Evolutionary conservation across 2,329 filamentous ascomycete genomes (phyloP), one percentile per base, ranked within the genome.

Genomic region (Epichloe festucae): DNA sequence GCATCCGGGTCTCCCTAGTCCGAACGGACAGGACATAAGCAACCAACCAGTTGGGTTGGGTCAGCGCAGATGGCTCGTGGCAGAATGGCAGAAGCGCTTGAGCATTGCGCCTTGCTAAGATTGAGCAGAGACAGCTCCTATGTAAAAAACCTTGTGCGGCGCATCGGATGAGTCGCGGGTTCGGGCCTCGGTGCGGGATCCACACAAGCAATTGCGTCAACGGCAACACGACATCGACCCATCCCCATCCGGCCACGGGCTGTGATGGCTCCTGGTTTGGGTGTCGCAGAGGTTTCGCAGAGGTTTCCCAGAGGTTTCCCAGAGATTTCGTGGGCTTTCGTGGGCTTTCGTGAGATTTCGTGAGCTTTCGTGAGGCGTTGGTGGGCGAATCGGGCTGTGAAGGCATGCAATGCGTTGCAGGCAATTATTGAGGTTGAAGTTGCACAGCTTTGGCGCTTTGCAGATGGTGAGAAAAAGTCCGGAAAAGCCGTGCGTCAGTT

Each of bases 161-260:
- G 12, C 21, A 14, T 44, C 42, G 17, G 10, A n/a, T 27, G 23
- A 27, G 23, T 27, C 7, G 19, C 40, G 11, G 14, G 36, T 27
- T 41, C 15, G n/a, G 19, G 36, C 36, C n/a, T 41, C 14, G 36
- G 35, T 14, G 36, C 36, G 46, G 36, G 36, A 40, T 48, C 46
- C 46, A 48, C 46, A 48, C 15, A 23, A 40, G 34, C 34, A 48
- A 12, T 48, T 17, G 46, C 35, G 36, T 38, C 46, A 48, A 39
- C 39, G 48, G 35, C 40, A 44, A 44, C 48, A 49, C 40, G 40
- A 43, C 34, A 42, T 43, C 40, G 40, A 49, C 40, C 23, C 48
- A 49, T 49, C 48, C 19, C 23, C 48, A 49, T 49, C 48, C 19
- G 40, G 34, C 39, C 48, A 49, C 14, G 48, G 48, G 48, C 23